Percentiles rank a stretch among this genome's conserved stretches.
phyloP scores from a whole-genome alignment of 176 grass and related monocot genomes.

The Cocos nucifera region DNA sequence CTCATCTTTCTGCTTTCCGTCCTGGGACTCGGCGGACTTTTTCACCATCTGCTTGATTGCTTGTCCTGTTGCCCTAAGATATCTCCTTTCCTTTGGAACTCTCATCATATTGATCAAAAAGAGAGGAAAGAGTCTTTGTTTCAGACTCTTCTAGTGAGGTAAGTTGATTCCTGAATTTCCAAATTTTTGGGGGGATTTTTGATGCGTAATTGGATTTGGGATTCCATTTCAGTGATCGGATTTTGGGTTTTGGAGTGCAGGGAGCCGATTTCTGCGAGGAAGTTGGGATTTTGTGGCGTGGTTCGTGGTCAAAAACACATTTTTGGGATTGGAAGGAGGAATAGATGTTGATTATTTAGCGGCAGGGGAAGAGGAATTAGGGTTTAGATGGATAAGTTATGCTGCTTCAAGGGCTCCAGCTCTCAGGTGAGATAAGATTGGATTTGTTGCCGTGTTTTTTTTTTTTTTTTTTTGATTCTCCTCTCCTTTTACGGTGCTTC shows the following conservation, averaged over 20 bases:
- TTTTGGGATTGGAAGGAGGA: not conserved
- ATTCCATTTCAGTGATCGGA: too few species aligned
- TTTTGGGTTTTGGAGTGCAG: not conserved
- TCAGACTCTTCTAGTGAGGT: too few species aligned
- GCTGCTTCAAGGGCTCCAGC: not conserved
- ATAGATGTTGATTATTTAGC: not conserved
- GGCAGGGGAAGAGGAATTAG: not conserved
- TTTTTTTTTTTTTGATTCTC: not conserved
- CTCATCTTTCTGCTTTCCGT: too few species aligned
- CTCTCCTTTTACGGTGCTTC: not conserved
- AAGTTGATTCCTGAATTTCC: too few species aligned
- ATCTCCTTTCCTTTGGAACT: too few species aligned
- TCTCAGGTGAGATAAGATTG: not conserved
- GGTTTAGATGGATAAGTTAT: not conserved
- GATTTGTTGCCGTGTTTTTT: not conserved
- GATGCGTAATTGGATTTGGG: too few species aligned
- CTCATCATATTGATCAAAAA: too few species aligned
- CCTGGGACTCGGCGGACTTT: too few species aligned
- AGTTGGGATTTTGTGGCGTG: not conserved
- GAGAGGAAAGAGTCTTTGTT: too few species aligned
- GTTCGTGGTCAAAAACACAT: conserved; percentile 3
- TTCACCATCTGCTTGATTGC: too few species aligned
- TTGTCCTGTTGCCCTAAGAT: too few species aligned
- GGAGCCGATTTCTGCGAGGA: not conserved
- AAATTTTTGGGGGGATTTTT: too few species aligned